Evolutionary conservation across 2,329 filamentous ascomycete genomes (phyloP), one percentile per base, ranked within the genome.

Genomic region (Claviceps fusiformis): DNA sequence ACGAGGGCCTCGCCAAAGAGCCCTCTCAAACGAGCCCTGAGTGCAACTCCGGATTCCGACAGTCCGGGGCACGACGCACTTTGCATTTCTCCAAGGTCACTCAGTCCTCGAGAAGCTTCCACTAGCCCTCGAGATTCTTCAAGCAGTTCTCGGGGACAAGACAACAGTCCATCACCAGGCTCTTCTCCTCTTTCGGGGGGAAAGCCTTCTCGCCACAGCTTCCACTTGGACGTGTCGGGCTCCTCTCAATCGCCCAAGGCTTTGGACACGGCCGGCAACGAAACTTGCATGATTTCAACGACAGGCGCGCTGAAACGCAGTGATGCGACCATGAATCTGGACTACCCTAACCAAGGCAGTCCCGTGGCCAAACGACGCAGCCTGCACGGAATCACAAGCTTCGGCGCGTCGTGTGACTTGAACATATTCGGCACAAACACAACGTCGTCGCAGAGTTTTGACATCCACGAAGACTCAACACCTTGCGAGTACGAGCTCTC

Each of bases 361-460:
- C 92, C 93, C 0, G 87, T 92, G 57, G 88, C 91, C 50, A 96
- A 96, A 75, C 81, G 93, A 60, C 83, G 93, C 64, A 96, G 91
- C 70, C 71, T 95, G 62, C 89, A 95, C 67, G 86, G 86, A 52
- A 79, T 83, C 47, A 76, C 84, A n/a, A 80, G 73, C 61, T 75
- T 85, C 59, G 76, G 77, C 49, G 68, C 74, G 31, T 62, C 83
- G 13, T 67, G 71, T 55, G 78, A 78, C 61, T 86, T 89, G 65
- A 89, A 83, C 67, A 82, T 95, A 39, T 95, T 95, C 67, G 89
- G 91, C 57, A 75, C 79, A 55, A 66, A 70, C 59, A 64, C 69
- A 53, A 58, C 64, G 50, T 67, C 71, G n/a, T 64, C 72, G 4
- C 65, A 70, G 47, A 73, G 68, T 55, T 80, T 80, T 59, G 78